Evolutionary conservation across 495 filamentous ascomycete genomes (phyloP).

Genomic region (Terfezia boudieri): DNA sequence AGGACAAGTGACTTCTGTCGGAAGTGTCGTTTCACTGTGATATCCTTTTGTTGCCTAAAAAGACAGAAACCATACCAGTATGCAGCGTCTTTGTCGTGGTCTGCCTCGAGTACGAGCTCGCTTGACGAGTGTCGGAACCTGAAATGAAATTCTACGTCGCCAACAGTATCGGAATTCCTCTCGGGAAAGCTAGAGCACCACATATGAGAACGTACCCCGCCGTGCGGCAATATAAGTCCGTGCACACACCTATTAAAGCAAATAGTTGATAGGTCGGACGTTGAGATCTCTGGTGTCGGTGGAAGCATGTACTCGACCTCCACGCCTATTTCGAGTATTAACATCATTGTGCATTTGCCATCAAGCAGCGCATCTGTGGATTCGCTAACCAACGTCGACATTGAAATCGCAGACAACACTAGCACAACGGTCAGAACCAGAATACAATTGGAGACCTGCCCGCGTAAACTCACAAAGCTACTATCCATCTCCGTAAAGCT

Average conservation of each 20-base stretch:
- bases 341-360: not conserved
- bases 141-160: slow-evolving; percentile 17
- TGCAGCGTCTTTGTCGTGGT: slow-evolving; percentile 12
- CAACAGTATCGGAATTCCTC: slow-evolving; percentile 15
- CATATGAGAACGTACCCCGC: slow-evolving; percentile 1
- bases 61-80: slow-evolving; percentile 20
- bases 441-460: not conserved
- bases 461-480: slow-evolving; percentile 15
- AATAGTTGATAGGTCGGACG: slow-evolving; percentile 16
- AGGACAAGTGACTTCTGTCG: slow-evolving; percentile 19
- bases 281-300: slow-evolving; percentile 15
- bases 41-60: slow-evolving; percentile 17
- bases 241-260: slow-evolving; percentile 17
- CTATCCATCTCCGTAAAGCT: slow-evolving; percentile 18
- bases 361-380: not conserved
- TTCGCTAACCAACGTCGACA: slow-evolving; percentile 16
- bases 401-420: slow-evolving; percentile 20
- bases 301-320: slow-evolving; percentile 20
- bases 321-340: slow-evolving; percentile 6
- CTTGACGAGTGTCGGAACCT: slow-evolving; percentile 18
- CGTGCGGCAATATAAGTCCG: too few species aligned
- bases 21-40: slow-evolving; percentile 15
- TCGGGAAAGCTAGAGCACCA: slow-evolving; percentile 13
- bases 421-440: not conserved
- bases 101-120: not conserved